Evolutionary conservation across 306 rosid genomes (phyloP).

Genomic region (Bauhinia variegata): DNA sequence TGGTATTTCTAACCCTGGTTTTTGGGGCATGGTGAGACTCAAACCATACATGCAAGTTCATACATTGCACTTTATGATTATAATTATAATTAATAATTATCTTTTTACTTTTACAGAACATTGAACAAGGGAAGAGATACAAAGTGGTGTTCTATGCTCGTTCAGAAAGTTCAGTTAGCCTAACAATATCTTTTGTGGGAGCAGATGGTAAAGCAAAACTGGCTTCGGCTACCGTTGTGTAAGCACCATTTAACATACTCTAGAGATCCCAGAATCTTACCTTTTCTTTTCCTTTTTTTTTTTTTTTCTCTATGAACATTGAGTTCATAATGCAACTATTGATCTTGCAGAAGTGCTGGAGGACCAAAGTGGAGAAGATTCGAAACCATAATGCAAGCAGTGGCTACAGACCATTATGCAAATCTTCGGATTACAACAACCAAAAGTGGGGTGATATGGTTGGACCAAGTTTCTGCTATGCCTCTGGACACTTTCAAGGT

Average conservation of each 20-base stretch:
- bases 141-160: constrained; percentile 53
- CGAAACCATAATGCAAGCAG: constrained; percentile 25
- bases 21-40: constrained; percentile 82
- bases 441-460: constrained; percentile 38
- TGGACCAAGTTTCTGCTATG: constrained; percentile 55
- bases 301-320: too few relatives aligned
- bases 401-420: constrained; percentile 23
- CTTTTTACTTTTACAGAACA: constrained; percentile 59
- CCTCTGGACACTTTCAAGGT: constrained; percentile 44
- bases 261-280: not conserved
- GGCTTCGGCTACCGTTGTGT: constrained; percentile 57
- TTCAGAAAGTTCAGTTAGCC: constrained; percentile 51
- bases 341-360: constrained; percentile 51
- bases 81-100: constrained; percentile 2
- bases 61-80: constrained; percentile 24
- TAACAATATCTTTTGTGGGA: constrained; percentile 54
- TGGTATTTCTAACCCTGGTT: constrained; percentile 82
- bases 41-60: too few relatives aligned
- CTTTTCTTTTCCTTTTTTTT: too few relatives aligned
- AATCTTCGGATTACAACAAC: constrained; percentile 40
- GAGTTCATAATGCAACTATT: not conserved
- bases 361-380: constrained; percentile 41
- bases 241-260: constrained; percentile 31
- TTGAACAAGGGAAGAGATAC: constrained; percentile 65
- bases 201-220: constrained; percentile 48